phyloP scores from a whole-genome alignment of 2,329 filamentous ascomycete species.

The Aspergillus ruber region DNA sequence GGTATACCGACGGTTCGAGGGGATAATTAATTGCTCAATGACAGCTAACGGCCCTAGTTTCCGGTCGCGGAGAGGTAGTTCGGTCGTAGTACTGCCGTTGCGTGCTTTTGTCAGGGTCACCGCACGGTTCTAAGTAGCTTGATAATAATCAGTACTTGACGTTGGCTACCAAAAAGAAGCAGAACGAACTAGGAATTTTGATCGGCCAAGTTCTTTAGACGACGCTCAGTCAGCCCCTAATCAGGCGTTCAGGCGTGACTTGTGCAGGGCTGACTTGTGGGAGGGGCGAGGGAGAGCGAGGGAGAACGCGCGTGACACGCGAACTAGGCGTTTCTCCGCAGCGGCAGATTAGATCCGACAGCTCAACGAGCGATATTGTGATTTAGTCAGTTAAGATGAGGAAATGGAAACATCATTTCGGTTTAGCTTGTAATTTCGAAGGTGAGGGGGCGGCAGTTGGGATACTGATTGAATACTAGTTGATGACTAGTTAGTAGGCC shows the following conservation, averaged over 20 bases:
- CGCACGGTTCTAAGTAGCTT: too few relatives aligned
- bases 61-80: not conserved
- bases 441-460: not conserved
- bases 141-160: not conserved
- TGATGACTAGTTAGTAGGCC: not conserved
- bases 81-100: not conserved
- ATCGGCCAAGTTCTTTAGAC: not conserved
- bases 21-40: not conserved
- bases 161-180: not conserved
- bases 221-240: not conserved
- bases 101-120: not conserved
- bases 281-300: slow-evolving; percentile 2
- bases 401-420: too few relatives aligned
- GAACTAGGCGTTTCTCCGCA: slow-evolving; percentile 5
- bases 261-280: not conserved
- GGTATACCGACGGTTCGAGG: too few relatives aligned
- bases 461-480: not conserved
- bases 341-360: not conserved
- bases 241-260: not conserved
- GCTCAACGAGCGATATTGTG: too few relatives aligned
- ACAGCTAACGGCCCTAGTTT: not conserved
- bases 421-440: too few relatives aligned
- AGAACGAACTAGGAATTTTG: not conserved
- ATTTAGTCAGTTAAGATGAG: too few relatives aligned
- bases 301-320: slow-evolving; percentile 21